Percentiles rank a stretch among this genome's conserved stretches.
Evolutionary conservation across 306 rosid genomes (phyloP).

Genomic region (Citrullus colocynthis): DNA sequence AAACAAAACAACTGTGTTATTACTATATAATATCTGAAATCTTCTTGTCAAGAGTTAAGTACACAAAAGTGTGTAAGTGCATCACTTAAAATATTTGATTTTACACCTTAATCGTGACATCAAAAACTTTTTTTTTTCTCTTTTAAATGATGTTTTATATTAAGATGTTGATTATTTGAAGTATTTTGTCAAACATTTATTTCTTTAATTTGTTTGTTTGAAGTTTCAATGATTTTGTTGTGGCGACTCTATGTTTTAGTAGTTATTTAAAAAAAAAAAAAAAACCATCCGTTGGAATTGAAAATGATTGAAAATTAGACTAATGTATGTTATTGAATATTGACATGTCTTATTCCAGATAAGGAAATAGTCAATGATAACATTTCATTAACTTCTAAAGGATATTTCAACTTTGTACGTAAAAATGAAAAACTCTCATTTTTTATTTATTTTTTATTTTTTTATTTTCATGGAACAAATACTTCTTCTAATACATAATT

Average conservation of each 20-base stretch:
- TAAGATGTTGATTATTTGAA: neutral
- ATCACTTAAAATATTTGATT: neutral
- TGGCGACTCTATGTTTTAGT: neutral
- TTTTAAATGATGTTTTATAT: neutral
- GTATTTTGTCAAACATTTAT: neutral
- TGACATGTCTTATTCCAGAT: neutral
- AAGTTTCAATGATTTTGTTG: neutral
- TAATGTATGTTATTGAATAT: neutral
- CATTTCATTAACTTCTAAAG: neutral
- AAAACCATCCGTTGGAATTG: neutral
- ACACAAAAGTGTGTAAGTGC: neutral
- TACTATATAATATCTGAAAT: neutral
- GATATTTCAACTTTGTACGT: neutral
- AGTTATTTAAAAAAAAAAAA: too few species aligned
- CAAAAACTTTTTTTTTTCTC: too few species aligned
- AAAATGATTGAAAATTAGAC: neutral
- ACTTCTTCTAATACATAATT: too few species aligned
- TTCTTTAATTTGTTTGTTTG: neutral
- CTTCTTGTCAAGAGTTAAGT: too few species aligned
- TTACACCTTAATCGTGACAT: neutral
- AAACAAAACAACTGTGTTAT: neutral
- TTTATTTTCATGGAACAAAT: too few species aligned
- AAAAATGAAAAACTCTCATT: too few species aligned
- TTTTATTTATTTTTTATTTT: too few species aligned
- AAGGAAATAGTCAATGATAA: neutral